These are phyloP conservation scores for Metschnikowia sp. DNA, from an alignment of 805 yeast species.

Conservation along the genomic window DNA sequence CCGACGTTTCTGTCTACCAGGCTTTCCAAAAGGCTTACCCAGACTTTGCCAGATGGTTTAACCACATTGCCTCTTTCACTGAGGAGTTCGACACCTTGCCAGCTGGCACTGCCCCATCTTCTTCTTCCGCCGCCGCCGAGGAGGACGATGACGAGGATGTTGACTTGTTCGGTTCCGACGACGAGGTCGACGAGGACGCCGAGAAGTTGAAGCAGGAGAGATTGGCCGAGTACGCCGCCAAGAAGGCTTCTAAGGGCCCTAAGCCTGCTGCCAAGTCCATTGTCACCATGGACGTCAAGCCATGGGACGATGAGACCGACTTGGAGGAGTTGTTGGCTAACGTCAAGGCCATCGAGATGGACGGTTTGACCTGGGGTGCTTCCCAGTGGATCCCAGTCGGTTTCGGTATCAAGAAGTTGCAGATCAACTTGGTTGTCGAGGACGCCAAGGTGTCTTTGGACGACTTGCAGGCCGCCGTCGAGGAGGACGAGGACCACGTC, in stretches of 20 bases:
- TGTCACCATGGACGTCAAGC: constrained; percentile 96
- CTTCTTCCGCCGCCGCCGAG: constrained; percentile 48
- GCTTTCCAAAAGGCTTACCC: constrained; percentile 92
- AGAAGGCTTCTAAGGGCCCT: constrained; percentile 95
- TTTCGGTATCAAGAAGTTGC: constrained; percentile 99
- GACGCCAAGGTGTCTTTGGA: constrained; percentile 93
- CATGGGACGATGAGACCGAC: constrained; percentile 99
- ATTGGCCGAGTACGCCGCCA: constrained; percentile 95
- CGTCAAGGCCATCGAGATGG: constrained; percentile 81
- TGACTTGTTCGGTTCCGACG: constrained; percentile 91
- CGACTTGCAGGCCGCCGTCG: constrained; percentile 72
- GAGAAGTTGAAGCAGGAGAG: constrained; percentile 97
- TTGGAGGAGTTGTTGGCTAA: constrained; percentile 81
- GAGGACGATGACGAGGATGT: constrained; percentile 80
- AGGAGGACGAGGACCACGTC: constrained; percentile 98
- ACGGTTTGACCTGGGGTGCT: constrained; percentile 99
- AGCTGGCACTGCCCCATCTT: constrained; percentile 66
- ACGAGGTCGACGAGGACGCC: constrained; percentile 94
- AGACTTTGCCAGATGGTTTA: constrained; percentile 96
- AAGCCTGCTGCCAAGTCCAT: constrained; percentile 98
- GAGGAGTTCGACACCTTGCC: constrained; percentile 80
- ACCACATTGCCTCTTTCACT: constrained; percentile 93
- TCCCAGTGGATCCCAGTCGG: constrained; percentile 95
- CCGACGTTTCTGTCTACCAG: constrained; percentile 91
- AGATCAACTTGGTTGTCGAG: constrained; percentile 96